Conservation (phyloP, 768 basidiomycete species). For the Agrocybe chaxingu region DNA sequence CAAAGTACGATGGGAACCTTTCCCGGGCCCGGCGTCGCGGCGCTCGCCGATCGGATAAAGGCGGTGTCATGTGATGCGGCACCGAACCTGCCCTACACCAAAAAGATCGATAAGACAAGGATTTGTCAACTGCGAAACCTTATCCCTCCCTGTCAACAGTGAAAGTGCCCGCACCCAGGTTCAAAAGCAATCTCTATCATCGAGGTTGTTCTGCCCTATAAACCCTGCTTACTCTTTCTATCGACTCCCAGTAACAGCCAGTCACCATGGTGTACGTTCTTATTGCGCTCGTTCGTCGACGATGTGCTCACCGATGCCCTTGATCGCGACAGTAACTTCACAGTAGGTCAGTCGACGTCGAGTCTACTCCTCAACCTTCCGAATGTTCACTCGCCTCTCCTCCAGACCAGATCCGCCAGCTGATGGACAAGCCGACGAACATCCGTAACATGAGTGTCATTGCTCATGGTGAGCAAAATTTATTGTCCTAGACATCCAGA, state of each 20-base stretch:
- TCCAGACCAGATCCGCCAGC: constrained; percentile 78
- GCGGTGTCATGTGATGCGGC: constrained; percentile 16
- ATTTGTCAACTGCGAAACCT: constrained; percentile 34
- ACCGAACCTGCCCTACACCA: constrained; percentile 33
- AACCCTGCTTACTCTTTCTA: constrained; percentile 17
- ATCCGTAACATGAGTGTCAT: constrained; percentile 96
- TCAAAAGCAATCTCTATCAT: constrained; percentile 28
- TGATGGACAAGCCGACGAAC: constrained; percentile 90
- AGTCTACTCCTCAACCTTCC: neutral
- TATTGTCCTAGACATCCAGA: constrained; percentile 3
- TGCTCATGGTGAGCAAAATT: constrained; percentile 69
- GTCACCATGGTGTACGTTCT: constrained; percentile 79
- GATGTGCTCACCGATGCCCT: constrained; percentile 27
- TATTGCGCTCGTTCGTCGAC: constrained; percentile 4
- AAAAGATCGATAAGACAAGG: constrained; percentile 39
- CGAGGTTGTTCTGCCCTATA: constrained; percentile 23
- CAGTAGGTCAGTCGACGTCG: constrained; percentile 59
- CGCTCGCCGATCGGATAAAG: neutral
- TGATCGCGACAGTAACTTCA: constrained; percentile 70
- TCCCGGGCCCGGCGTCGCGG: neutral
- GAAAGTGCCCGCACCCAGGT: constrained; percentile 25
- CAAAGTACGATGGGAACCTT: no score
- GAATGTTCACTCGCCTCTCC: constrained; percentile 13
- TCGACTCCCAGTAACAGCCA: constrained; percentile 38
- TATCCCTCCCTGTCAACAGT: constrained; percentile 36